Percentiles rank a stretch among this genome's conserved stretches.
phyloP scores from a whole-genome alignment of 306 rosid species.

The Rosa rugosa region DNA sequence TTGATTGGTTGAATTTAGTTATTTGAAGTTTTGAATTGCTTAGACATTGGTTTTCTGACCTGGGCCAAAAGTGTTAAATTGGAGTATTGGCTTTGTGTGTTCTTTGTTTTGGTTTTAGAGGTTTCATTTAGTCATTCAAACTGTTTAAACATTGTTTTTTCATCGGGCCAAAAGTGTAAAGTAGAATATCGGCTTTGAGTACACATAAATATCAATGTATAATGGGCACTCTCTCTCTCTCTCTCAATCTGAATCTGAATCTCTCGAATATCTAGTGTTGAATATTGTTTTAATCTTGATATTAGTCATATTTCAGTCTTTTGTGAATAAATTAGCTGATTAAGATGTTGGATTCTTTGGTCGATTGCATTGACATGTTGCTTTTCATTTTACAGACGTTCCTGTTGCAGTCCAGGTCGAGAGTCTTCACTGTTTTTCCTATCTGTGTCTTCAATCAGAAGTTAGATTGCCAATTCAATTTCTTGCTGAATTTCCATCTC shows the following conservation, averaged over 20 bases:
- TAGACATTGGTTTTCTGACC: not conserved
- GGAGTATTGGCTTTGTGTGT: not conserved
- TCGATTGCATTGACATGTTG: constrained; percentile 13
- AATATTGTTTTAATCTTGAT: not conserved
- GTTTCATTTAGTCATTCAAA: not conserved
- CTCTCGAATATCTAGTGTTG: not conserved
- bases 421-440: constrained; percentile 73
- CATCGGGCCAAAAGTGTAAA: not conserved
- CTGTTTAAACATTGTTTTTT: not conserved
- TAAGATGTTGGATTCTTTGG: not conserved
- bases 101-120: not conserved
- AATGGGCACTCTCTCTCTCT: not conserved
- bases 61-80: not conserved
- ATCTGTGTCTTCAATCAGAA: constrained; percentile 60
- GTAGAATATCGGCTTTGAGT: not conserved
- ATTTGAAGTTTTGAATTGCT: not conserved
- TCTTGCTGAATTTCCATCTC: constrained; percentile 69
- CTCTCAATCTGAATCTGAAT: not conserved
- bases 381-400: constrained; percentile 51
- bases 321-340: not conserved
- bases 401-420: constrained; percentile 77
- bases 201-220: not conserved
- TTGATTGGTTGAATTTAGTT: not conserved
- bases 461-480: constrained; percentile 57
- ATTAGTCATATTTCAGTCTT: not conserved